A percentile compares a stretch with the other conserved stretches of the same genome.
Evolutionary conservation across 352 stramenopile species (phyloP).

Genomic region (Pythium chondricola): DNA sequence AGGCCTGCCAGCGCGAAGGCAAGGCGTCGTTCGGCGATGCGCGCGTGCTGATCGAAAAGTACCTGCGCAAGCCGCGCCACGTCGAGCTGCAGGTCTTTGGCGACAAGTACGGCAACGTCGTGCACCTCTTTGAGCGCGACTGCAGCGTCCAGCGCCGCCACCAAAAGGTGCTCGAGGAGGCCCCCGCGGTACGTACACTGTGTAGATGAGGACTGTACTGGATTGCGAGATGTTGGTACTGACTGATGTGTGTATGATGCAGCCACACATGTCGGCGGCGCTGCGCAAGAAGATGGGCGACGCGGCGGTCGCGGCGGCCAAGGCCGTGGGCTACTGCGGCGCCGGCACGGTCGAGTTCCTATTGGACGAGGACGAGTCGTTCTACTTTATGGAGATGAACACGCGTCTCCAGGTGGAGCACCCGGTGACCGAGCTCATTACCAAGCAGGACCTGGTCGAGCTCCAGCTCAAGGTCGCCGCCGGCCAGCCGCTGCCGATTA

Average conservation of each 20-base stretch:
- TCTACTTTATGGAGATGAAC: conserved; percentile 98
- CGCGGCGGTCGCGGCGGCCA: conserved; percentile 81
- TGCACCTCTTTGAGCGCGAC: conserved; percentile 89
- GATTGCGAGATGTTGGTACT: background rate
- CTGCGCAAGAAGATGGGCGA: conserved; percentile 86
- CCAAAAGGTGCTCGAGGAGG: conserved; percentile 94
- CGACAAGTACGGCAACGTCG: conserved; percentile 85
- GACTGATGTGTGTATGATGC: conserved; percentile 2
- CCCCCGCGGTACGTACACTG: conserved; percentile 63
- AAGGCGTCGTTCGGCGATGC: conserved; percentile 87
- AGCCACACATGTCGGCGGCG: conserved; percentile 73
- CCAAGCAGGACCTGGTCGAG: conserved; percentile 87
- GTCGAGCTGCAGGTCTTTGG: conserved; percentile 93
- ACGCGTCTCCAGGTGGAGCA: conserved; percentile 94
- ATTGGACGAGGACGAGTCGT: conserved; percentile 85
- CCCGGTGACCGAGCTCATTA: conserved; percentile 90
- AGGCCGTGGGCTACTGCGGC: conserved; percentile 89
- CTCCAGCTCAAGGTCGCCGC: conserved; percentile 92
- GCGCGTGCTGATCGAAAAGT: conserved; percentile 91
- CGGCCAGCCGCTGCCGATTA: conserved; percentile 86
- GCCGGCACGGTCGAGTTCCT: conserved; percentile 94
- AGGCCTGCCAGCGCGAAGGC: conserved; percentile 84
- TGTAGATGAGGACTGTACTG: background rate
- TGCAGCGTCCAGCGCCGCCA: conserved; percentile 89
- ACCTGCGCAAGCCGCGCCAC: conserved; percentile 82